Percentiles rank a stretch among this genome's conserved stretches.
These are phyloP conservation scores for Ganoderma sp. DNA, from an alignment of 1,284 basidiomycete genomes.

Conservation along the genomic window DNA sequence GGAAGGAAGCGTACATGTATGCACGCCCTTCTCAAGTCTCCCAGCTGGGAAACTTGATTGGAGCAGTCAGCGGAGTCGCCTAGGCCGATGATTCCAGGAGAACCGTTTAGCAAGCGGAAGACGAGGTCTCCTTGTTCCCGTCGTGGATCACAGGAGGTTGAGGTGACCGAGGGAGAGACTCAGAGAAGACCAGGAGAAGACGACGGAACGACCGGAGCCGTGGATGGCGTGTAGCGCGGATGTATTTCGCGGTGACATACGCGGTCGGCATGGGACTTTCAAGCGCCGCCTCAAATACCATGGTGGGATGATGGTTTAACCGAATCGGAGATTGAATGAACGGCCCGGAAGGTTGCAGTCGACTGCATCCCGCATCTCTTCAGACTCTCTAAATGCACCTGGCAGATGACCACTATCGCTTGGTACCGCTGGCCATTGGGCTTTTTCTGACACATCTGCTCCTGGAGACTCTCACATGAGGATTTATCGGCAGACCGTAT, in stretches of 20 bases:
- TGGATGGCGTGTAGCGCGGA: neutral
- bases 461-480: neutral
- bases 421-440: neutral
- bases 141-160: neutral
- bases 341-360: neutral
- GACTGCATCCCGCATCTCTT: neutral
- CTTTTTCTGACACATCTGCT: neutral
- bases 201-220: neutral
- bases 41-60: conserved; percentile 11
- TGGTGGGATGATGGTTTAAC: neutral
- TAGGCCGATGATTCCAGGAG: neutral
- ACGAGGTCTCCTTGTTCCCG: neutral
- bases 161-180: neutral
- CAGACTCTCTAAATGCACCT: neutral
- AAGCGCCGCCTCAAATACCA: conserved; percentile 22
- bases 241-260: conserved; percentile 14
- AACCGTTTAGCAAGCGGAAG: conserved; percentile 3
- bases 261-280: conserved; percentile 28
- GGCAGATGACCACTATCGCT: neutral
- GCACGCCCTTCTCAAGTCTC: conserved; percentile 18
- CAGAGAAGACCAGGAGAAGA: neutral
- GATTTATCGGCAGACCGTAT: neutral
- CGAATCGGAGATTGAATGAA: conserved; percentile 16
- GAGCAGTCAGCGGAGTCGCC: neutral
- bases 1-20: conserved; percentile 53